These are phyloP conservation scores for Exophiala aquamarina DNA, from an alignment of 2,329 filamentous ascomycete species.

Conservation along the genomic window DNA sequence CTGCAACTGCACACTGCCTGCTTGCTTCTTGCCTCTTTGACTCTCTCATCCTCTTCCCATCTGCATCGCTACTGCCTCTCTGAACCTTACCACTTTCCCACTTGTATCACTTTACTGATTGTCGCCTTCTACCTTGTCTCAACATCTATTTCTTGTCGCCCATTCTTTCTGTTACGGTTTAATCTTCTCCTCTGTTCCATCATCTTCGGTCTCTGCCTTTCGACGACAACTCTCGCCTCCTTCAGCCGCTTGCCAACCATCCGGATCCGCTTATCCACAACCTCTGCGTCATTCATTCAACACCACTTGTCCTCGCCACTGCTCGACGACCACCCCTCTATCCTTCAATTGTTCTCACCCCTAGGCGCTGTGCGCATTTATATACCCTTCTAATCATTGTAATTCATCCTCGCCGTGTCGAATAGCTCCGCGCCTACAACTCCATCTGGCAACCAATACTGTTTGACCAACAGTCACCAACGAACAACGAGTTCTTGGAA, in stretches of 20 bases:
- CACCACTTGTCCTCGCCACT: constrained; percentile 16
- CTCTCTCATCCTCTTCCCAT: constrained; percentile 22
- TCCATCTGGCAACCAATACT: no score
- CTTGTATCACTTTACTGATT: constrained; percentile 19
- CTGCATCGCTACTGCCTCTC: constrained; percentile 10
- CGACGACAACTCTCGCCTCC: constrained; percentile 7
- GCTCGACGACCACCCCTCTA: constrained; percentile 8
- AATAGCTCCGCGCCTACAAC: background rate
- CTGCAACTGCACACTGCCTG: background rate
- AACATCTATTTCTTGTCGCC: background rate
- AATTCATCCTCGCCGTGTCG: constrained; percentile 7
- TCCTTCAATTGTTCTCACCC: constrained; percentile 11
- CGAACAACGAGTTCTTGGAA: background rate
- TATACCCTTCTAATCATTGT: constrained; percentile 17
- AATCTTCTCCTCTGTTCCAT: background rate
- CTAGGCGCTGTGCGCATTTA: constrained; percentile 23
- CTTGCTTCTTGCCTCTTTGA: constrained; percentile 13
- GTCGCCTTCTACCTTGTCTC: background rate
- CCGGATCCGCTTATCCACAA: constrained; percentile 15
- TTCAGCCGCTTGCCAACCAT: constrained; percentile 2
- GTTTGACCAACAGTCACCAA: background rate
- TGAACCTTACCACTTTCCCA: constrained; percentile 5
- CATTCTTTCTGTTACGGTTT: background rate
- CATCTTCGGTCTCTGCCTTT: background rate
- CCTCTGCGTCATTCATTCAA: constrained; percentile 26